Conservation (phyloP, 148 eudicot genomes). For the Bassia scoparia region DNA sequence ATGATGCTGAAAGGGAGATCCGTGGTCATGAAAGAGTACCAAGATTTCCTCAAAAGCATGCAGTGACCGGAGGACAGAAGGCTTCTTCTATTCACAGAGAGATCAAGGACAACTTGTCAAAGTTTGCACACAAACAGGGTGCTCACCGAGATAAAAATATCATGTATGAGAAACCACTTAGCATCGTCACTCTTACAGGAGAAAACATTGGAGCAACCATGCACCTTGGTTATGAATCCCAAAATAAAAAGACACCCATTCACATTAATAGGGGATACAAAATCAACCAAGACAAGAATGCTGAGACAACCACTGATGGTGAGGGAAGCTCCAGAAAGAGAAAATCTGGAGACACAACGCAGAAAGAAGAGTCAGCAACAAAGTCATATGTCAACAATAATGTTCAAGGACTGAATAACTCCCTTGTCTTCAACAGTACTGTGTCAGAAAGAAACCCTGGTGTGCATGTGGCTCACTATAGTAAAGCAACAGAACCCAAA, state of each 20-base stretch:
- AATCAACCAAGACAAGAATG: slow-evolving; percentile 39
- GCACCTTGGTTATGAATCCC: slow-evolving; percentile 45
- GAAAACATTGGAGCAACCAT: slow-evolving; percentile 78
- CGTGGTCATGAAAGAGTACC: slow-evolving; percentile 20
- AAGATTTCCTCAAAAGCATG: slow-evolving; percentile 21
- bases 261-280: slow-evolving; percentile 66
- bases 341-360: slow-evolving; percentile 25
- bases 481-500: slow-evolving; percentile 24
- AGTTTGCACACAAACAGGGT: slow-evolving; percentile 37
- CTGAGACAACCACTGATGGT: slow-evolving; percentile 37
- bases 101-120: slow-evolving; percentile 42
- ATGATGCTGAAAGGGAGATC: slow-evolving; percentile 5
- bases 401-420: slow-evolving; percentile 69
- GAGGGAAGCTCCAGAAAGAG: slow-evolving; percentile 38
- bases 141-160: slow-evolving; percentile 30
- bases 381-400: slow-evolving; percentile 65
- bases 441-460: slow-evolving; percentile 58
- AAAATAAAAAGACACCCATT: slow-evolving; percentile 39
- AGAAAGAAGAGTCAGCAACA: slow-evolving; percentile 34
- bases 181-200: slow-evolving; percentile 65
- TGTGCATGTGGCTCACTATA: slow-evolving; percentile 38
- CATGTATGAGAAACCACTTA: slow-evolving; percentile 34
- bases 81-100: slow-evolving; percentile 42
- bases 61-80: slow-evolving; percentile 22
- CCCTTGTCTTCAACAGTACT: slow-evolving; percentile 51